Conservation (phyloP, 2,329 filamentous ascomycete species). For the Venturia oleaginea region DNA sequence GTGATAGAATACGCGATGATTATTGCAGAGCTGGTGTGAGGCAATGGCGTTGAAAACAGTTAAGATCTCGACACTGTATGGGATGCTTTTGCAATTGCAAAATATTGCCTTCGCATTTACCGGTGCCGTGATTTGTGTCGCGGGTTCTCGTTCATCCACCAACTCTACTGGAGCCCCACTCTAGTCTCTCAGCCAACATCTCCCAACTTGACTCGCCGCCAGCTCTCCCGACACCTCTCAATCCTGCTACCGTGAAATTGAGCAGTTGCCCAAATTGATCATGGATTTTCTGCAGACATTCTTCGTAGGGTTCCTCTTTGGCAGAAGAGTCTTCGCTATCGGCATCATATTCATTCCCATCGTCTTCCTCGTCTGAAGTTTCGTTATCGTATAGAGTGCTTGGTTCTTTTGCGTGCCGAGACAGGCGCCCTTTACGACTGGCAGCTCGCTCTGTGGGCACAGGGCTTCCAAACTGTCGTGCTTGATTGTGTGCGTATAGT, state of each 20-base stretch:
- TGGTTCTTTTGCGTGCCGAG: not conserved
- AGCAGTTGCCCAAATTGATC: slow-evolving; percentile 56
- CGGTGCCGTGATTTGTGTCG: not conserved
- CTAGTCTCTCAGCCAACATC: slow-evolving; percentile 69
- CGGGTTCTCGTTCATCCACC: not conserved
- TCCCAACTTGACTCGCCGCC: slow-evolving; percentile 69
- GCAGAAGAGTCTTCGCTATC: slow-evolving; percentile 15
- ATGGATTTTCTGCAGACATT: slow-evolving; percentile 48
- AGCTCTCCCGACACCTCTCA: slow-evolving; percentile 67
- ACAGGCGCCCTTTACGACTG: not conserved
- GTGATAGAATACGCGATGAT: not conserved
- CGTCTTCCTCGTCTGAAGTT: not conserved
- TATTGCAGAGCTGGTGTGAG: not conserved
- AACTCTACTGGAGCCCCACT: slow-evolving; percentile 31
- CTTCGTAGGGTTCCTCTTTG: slow-evolving; percentile 34
- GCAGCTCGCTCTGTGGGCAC: slow-evolving; percentile 27
- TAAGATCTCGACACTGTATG: not conserved
- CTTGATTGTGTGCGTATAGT: slow-evolving; percentile 48
- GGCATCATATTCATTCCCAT: slow-evolving; percentile 14
- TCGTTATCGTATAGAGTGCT: not conserved
- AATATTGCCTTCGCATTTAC: not conserved
- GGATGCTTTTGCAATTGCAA: not conserved
- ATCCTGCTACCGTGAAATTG: slow-evolving; percentile 60
- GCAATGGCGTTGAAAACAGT: not conserved
- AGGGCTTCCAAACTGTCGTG: slow-evolving; percentile 22